A percentile compares a stretch with the other conserved stretches of the same genome.
phyloP scores from a whole-genome alignment of 1,284 basidiomycete genomes.

The Omphalotus olearius region DNA sequence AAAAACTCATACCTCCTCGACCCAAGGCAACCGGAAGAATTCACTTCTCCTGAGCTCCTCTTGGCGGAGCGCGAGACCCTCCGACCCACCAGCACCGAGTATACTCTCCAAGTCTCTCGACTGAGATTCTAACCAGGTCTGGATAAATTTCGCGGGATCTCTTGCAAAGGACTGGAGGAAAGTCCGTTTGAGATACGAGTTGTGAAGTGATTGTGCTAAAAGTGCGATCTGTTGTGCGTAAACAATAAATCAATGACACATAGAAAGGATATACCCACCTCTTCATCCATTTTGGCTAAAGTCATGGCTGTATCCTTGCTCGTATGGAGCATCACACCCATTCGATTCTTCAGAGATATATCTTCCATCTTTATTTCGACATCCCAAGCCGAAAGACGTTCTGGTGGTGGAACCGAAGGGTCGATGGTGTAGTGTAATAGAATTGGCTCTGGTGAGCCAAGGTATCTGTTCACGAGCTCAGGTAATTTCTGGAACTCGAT shows the following conservation, averaged over 20 bases:
- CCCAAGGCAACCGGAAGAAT: constrained; percentile 89
- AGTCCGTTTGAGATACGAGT: constrained; percentile 81
- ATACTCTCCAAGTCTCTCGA: constrained; percentile 87
- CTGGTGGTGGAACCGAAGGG: constrained; percentile 51
- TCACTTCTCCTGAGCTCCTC: constrained; percentile 88
- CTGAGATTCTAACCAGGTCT: constrained; percentile 89
- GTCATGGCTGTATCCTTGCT: constrained; percentile 68
- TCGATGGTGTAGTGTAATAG: constrained; percentile 78
- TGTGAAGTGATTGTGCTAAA: constrained; percentile 79
- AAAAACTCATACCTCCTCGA: constrained; percentile 50
- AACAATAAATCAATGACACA: constrained; percentile 4
- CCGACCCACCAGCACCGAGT: constrained; percentile 81
- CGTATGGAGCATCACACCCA: constrained; percentile 73
- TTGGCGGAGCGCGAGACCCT: constrained; percentile 76
- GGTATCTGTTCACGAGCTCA: constrained; percentile 79
- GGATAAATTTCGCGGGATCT: constrained; percentile 80
- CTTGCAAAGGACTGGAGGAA: constrained; percentile 84
- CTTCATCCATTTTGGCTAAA: constrained; percentile 80
- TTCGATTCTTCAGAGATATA: constrained; percentile 65
- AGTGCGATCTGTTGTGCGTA: constrained; percentile 56
- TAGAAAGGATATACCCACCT: constrained; percentile 43
- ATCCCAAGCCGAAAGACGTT: constrained; percentile 76
- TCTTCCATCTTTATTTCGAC: constrained; percentile 91
- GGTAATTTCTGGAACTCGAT: constrained; percentile 81
- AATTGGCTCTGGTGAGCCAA: constrained; percentile 80